Base-by-base conservation (phyloP, 2,329 filamentous ascomycete species). In the Claviceps africana region DNA sequence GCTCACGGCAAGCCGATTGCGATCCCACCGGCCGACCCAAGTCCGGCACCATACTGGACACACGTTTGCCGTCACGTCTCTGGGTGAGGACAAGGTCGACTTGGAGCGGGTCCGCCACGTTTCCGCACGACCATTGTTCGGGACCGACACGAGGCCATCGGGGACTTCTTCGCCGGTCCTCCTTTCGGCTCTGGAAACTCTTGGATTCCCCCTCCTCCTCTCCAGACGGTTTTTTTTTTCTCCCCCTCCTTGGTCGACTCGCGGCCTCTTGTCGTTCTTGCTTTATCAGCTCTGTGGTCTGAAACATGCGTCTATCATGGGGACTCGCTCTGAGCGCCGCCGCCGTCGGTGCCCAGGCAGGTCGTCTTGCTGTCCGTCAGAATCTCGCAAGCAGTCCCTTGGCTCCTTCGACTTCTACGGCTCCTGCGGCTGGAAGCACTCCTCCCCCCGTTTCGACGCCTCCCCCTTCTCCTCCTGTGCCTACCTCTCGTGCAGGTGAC, bases 261-360 rank as follows among this genome's bases (percentile, higher is more conserved):
- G 17, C 30, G 46, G 1, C 11, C 30, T 30, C 3, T 13, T 11
- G 17, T n/a, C 17, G 1, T 6, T 42, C 9, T 4, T 51, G 10
- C 47, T 5, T 9, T 31, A 15, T 5, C 33, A 54, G 51, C 19
- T 44, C 56, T 30, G 53, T 51, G 55, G 50, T 28, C 31, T 45
- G 42, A 37, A 21, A 30, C 19, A 62, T 62, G 60, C 59, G 58
- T 45, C 50, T 59, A 46, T 54, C 53, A 33, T 55, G 53, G 54
- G 56, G 54, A 43, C 50, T 62, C 50, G 54, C 56, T 53, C 54
- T 63, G 53, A 56, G 58, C n/a, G n/a, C n/a, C 50, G 55, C 56
- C 51, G 53, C 58, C 25, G 53, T 61, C 30, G 56, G 57, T 35
- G 51, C 57, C 53, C 55, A 56, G 22, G 59, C 53, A 30, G 28